Conservation (phyloP, 495 filamentous ascomycete species). For the Penicillium bialowiezense region DNA sequence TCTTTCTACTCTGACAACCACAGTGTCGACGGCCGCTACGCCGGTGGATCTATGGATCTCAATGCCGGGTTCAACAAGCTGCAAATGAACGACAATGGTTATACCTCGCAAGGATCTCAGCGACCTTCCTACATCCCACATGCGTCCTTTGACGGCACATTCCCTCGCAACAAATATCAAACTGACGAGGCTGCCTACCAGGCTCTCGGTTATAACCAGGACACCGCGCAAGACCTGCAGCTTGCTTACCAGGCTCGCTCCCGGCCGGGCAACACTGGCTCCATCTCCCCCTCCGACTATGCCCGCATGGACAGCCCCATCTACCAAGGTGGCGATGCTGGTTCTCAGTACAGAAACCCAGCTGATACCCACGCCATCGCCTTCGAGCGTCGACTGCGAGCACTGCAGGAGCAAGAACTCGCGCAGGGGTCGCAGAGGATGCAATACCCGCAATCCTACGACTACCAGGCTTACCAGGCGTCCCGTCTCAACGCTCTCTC, state of each 20-base stretch:
- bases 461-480: slow-evolving; percentile 35
- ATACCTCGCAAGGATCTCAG: slow-evolving; percentile 15
- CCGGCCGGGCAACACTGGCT: slow-evolving; percentile 30
- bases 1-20: slow-evolving; percentile 44
- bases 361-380: slow-evolving; percentile 37
- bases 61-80: slow-evolving; percentile 30
- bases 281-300: slow-evolving; percentile 54
- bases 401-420: slow-evolving; percentile 49
- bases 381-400: slow-evolving; percentile 49
- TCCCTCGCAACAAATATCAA: slow-evolving; percentile 33
- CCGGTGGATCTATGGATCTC: slow-evolving; percentile 31
- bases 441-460: slow-evolving; percentile 39
- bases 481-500: slow-evolving; percentile 38
- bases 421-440: slow-evolving; percentile 34
- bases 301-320: slow-evolving; percentile 59
- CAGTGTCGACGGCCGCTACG: slow-evolving; percentile 32
- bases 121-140: slow-evolving; percentile 32
- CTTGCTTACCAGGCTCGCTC: slow-evolving; percentile 28
- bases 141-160: slow-evolving; percentile 31
- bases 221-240: slow-evolving; percentile 32
- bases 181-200: slow-evolving; percentile 32
- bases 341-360: slow-evolving; percentile 44
- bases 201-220: slow-evolving; percentile 18
- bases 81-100: slow-evolving; percentile 33
- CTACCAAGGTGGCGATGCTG: slow-evolving; percentile 44